Evolutionary conservation across 768 basidiomycete species (phyloP), one percentile per base, ranked within the genome.

Genomic region (Mrakia gelida): DNA sequence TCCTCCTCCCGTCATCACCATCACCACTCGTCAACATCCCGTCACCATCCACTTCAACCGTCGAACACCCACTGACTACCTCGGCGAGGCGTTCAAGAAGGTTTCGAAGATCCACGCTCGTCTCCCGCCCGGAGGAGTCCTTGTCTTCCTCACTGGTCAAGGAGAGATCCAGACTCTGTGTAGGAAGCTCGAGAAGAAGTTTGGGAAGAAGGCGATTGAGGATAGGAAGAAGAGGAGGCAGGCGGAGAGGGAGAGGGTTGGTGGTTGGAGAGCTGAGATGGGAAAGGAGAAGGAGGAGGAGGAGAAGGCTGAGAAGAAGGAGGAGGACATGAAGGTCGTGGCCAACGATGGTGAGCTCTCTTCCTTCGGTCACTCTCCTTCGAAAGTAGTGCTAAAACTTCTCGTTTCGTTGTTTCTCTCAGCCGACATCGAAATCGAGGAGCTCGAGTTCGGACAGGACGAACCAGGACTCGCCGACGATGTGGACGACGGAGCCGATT

Each of bases 61-160:
- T 38, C 88, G 91, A 54, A 99, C 97, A 0, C 85, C 88, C 2
- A 87, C 92, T 10, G 93, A 98, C 84, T 98, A 98, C 82, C 90
- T 98, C 67, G 88, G 88, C 2, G 94, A 98, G 84, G 93, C 94
- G 2, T 89, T 95, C 81, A 92, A 90, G 82, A 99, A 99, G 84
- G 88, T 93, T 2, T 86, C 88, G 77, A 95, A 97, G 84, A 98
- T 99, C 62, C 97, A 99, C 84, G 88, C 92, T 23, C 89, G 94
- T 26, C 86, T 99, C 28, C 97, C 97, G 2, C 89, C 92, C 0
- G 97, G 97, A 0, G 97, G 95, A 5, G 91, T 99, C 52, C 87
- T 99, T 71, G 89, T 96, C 70, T 97, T 97, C 84, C 86, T 98
- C 80, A 98, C 97, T 0, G 97, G 97, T 30, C 96, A 98, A 84